phyloP scores from a whole-genome alignment of 768 basidiomycete genomes.

The Udeniomyces megalosporus region DNA sequence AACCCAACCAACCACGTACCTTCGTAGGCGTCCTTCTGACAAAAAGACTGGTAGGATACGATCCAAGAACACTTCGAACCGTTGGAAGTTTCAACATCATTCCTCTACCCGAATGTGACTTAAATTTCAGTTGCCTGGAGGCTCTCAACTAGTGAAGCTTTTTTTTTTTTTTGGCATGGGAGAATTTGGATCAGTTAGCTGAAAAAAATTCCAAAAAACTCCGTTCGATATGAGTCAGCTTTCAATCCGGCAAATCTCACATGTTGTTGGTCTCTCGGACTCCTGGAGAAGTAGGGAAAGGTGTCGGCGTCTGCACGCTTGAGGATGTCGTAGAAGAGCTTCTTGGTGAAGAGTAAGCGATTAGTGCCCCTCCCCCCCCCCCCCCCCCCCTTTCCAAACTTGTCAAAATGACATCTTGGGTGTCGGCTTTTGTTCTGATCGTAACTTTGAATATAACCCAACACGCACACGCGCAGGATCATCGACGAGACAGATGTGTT shows the following conservation, averaged over 20 bases:
- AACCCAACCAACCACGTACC: not conserved
- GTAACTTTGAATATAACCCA: too few relatives aligned
- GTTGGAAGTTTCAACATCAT: slow-evolving; percentile 16
- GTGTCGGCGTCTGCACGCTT: slow-evolving; percentile 23
- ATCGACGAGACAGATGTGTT: slow-evolving; percentile 4
- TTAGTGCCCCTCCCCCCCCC: not conserved
- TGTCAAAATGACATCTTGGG: not conserved
- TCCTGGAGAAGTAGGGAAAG: slow-evolving; percentile 20
- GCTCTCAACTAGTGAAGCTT: slow-evolving; percentile 5
- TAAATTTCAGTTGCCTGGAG: not conserved
- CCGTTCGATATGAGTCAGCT: slow-evolving; percentile 15
- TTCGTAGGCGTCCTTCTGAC: not conserved
- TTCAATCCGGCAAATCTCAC: slow-evolving; percentile 25
- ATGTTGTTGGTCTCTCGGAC: slow-evolving; percentile 21
- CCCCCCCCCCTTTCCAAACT: not conserved
- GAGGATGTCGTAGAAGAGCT: slow-evolving; percentile 26
- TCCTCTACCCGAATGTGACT: not conserved
- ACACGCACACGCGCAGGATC: too few relatives aligned
- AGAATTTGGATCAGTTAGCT: slow-evolving; percentile 1
- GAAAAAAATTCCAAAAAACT: too few relatives aligned
- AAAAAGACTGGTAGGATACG: slow-evolving; percentile 24
- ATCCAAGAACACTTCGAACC: slow-evolving; percentile 22
- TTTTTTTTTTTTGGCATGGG: not conserved
- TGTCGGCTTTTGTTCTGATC: not conserved
- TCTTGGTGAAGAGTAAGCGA: not conserved